Conservation (phyloP, 495 filamentous ascomycete genomes). For the Lasiosphaeriaceae sp. region DNA sequence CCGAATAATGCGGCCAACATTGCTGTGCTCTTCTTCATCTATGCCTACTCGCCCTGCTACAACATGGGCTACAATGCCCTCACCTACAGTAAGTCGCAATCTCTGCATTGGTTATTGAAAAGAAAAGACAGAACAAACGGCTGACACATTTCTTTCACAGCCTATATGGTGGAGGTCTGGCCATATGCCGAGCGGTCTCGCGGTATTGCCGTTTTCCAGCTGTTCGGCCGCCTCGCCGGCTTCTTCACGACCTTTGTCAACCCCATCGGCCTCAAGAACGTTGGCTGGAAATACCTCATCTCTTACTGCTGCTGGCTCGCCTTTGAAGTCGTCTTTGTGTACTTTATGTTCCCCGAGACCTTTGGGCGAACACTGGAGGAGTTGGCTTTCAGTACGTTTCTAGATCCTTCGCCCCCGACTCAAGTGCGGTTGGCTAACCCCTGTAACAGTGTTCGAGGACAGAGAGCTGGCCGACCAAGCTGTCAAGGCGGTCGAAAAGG, state of each 20-base stretch:
- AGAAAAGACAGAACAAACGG: not conserved
- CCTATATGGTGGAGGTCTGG: slow-evolving; percentile 63
- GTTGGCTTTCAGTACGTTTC: slow-evolving; percentile 55
- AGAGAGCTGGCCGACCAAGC: slow-evolving; percentile 36
- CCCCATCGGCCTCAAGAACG: slow-evolving; percentile 57
- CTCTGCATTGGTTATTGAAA: not conserved
- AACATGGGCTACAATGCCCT: slow-evolving; percentile 67
- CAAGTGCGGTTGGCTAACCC: not conserved
- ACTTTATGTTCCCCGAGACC: slow-evolving; percentile 64
- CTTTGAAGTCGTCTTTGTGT: slow-evolving; percentile 56
- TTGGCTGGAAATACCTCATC: slow-evolving; percentile 56
- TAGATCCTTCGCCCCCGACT: not conserved
- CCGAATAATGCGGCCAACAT: slow-evolving; percentile 39
- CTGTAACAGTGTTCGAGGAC: slow-evolving; percentile 41
- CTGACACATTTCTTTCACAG: slow-evolving; percentile 15
- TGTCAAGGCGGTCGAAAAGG: slow-evolving; percentile 38
- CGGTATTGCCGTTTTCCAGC: slow-evolving; percentile 61
- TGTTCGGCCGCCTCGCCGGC: slow-evolving; percentile 47
- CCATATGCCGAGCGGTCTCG: slow-evolving; percentile 58
- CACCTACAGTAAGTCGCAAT: slow-evolving; percentile 53
- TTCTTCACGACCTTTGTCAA: slow-evolving; percentile 60
- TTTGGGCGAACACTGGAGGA: slow-evolving; percentile 60
- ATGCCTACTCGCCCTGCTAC: slow-evolving; percentile 59
- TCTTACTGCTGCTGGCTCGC: slow-evolving; percentile 54
- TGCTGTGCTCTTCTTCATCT: slow-evolving; percentile 57